Base-by-base conservation (phyloP, 306 rosid species). In the Lagenaria siceraria region DNA sequence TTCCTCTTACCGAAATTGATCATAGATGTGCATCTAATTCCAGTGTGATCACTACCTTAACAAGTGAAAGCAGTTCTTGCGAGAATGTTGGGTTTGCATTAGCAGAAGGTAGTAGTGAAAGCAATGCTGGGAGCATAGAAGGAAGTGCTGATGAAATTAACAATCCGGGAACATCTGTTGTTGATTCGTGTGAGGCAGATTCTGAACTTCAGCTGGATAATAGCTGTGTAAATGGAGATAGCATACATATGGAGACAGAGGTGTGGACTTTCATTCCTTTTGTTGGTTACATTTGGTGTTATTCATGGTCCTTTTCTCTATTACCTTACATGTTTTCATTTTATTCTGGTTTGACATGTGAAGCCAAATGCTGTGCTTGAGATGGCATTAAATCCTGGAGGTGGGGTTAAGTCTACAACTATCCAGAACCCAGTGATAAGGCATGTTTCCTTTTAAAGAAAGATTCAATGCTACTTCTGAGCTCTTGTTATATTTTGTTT, bases 31-130 rank as follows among this genome's bases (percentile, higher is more conserved):
- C 84, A 15, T 86, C 92, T 27, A 89, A 84, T 86, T 90, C 89
- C 22, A 90, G 96, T 72, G 87, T 59, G 14, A 24, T 87, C 78
- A 87, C 93, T 66, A 80, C 85, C 36, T 70, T 80, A 72, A 40
- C 89, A 31, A 89, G 91, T 76, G 91, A 87, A 61, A 84, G 86
- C 58, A 84, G 89, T 69, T 89, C 88, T 78, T 81, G 85, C 75
- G 92, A 87, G 68, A 92, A 87, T 84, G 80, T 68, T 49, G 91
- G 86, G 36, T 86, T 77, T 77, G 84, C 40, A 58, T 76, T 79
- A 33, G 64, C 64, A 72, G 78, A 75, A 49, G 86, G 61, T 58
- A 82, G 58, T 78, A 74, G 78, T 76, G 90, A 81, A 75, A 86
- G 80, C 59, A 82, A 77, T 75, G 40, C 78, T 53, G 76, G 78